Evolutionary conservation across 306 rosid genomes (phyloP).

Genomic region (Castanea crenata): DNA sequence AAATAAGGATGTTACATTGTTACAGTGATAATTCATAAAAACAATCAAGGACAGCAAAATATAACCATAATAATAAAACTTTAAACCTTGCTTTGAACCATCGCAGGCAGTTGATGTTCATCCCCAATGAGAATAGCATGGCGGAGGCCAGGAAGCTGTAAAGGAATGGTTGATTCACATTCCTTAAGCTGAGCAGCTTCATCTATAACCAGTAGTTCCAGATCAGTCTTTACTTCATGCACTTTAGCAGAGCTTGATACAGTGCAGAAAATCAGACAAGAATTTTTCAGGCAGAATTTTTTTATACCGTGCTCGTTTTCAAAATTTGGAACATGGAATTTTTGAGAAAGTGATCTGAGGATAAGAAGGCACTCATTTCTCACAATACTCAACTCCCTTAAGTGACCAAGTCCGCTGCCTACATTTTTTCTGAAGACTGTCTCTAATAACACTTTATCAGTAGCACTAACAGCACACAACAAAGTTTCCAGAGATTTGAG

Average conservation of each 20-base stretch:
- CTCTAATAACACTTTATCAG: conserved; percentile 1
- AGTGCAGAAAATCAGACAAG: conserved; percentile 52
- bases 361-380: conserved; percentile 5
- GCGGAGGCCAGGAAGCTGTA: conserved; percentile 32
- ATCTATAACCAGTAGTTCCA: conserved; percentile 32
- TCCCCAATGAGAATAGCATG: conserved; percentile 43
- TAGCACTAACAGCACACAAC: conserved; percentile 4
- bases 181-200: conserved; percentile 47
- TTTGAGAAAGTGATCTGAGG: conserved; percentile 27
- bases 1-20: not conserved
- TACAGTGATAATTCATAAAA: not conserved
- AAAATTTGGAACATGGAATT: conserved; percentile 17
- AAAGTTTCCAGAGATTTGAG: conserved; percentile 23
- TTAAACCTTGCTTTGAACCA: conserved; percentile 38
- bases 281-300: conserved; percentile 39
- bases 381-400: conserved; percentile 8
- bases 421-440: not conserved
- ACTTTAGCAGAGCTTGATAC: conserved; percentile 29
- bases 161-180: conserved; percentile 41
- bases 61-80: not conserved
- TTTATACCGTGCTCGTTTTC: not conserved
- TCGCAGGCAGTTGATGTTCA: conserved; percentile 39
- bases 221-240: not conserved
- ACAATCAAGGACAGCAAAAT: not conserved
- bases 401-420: not conserved